phyloP scores from a whole-genome alignment of 345 rosid genomes.

The Firmiana major region DNA sequence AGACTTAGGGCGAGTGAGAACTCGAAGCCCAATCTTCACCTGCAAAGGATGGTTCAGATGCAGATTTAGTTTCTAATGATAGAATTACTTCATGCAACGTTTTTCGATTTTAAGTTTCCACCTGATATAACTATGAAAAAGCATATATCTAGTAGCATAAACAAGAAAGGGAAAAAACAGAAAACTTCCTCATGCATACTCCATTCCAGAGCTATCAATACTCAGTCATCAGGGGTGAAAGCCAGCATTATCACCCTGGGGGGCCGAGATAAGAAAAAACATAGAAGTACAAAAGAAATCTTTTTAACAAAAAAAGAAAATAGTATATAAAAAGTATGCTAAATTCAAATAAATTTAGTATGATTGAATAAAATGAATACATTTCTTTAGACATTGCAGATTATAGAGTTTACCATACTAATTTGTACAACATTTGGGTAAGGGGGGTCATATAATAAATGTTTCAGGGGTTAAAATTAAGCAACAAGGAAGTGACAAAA shows the following conservation, averaged over 20 bases:
- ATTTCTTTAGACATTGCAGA: not conserved
- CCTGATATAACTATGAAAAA: not conserved
- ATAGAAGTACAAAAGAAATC: not conserved
- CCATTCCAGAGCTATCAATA: not conserved
- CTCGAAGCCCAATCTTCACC: constrained; percentile 95
- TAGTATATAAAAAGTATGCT: not conserved
- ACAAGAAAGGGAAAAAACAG: not conserved
- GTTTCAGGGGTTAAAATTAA: not conserved
- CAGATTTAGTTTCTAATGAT: not conserved
- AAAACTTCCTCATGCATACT: not conserved
- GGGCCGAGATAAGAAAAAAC: no score
- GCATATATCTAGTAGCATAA: not conserved
- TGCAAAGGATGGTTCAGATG: constrained; percentile 19
- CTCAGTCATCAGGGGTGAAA: not conserved
- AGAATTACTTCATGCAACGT: not conserved
- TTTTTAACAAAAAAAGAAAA: not conserved
- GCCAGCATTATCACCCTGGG: not conserved
- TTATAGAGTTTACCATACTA: not conserved
- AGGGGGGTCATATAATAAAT: not conserved
- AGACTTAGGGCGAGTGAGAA: constrained; percentile 82
- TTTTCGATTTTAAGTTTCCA: not conserved
- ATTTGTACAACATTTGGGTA: not conserved
- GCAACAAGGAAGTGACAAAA: not conserved
- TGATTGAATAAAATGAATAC: not conserved
- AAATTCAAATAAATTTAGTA: no score